Conservation (phyloP, 345 rosid genomes). For the Ceriops tagal region DNA sequence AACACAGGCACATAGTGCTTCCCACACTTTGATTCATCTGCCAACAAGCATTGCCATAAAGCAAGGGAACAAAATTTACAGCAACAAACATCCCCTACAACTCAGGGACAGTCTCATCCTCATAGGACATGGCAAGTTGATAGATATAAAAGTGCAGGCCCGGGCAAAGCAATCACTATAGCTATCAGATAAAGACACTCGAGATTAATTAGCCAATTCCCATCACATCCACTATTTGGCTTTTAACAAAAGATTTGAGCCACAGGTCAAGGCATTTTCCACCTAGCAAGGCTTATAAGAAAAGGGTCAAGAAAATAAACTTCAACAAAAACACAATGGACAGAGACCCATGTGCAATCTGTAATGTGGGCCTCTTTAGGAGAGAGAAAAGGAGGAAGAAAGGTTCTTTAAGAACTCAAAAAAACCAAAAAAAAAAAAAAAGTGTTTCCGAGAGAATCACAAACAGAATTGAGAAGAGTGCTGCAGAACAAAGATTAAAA, state of each 20-base stretch:
- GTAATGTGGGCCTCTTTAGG: constrained; percentile 2
- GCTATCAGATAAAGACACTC: constrained; percentile 4
- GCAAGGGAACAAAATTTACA: background rate
- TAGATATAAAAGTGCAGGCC: constrained; percentile 5
- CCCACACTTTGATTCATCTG: background rate
- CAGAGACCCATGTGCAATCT: constrained; percentile 4
- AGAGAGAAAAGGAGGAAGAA: background rate
- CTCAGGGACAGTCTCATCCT: background rate
- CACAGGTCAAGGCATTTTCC: constrained; percentile 11
- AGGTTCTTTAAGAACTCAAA: background rate
- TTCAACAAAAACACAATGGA: background rate
- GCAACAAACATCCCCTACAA: background rate
- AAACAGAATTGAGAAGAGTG: background rate
- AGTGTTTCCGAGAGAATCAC: background rate
- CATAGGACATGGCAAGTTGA: background rate
- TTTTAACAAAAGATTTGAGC: background rate
- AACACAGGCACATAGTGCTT: background rate
- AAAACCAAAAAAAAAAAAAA: background rate
- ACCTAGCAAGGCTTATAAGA: background rate
- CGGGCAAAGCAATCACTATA: background rate
- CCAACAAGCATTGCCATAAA: constrained; percentile 1
- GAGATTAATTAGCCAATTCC: constrained; percentile 15
- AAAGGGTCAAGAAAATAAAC: background rate
- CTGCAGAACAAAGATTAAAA: background rate
- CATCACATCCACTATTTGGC: constrained; percentile 16